phyloP scores from a whole-genome alignment of 805 yeast genomes.

The Saccharomycopsis sp. region DNA sequence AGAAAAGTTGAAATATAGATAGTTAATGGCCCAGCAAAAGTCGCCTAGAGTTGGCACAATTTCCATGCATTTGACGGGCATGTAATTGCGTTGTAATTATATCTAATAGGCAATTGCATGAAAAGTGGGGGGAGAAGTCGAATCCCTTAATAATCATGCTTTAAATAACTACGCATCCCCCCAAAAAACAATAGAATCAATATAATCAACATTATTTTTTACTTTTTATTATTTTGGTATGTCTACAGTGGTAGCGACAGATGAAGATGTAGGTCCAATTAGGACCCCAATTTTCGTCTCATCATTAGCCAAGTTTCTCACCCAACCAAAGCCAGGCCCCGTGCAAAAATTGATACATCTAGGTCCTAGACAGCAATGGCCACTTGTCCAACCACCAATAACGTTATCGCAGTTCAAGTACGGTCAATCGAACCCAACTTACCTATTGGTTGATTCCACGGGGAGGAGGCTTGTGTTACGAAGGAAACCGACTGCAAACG shows the following conservation, averaged over 20 bases:
- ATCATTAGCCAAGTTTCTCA: conserved; percentile 26
- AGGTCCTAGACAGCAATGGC: conserved; percentile 23
- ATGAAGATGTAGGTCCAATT: conserved; percentile 27
- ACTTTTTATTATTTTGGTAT: too few relatives aligned
- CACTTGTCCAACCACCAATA: conserved; percentile 28
- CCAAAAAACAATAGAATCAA: not conserved
- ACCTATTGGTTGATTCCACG: conserved; percentile 37
- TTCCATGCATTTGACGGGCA: too few relatives aligned
- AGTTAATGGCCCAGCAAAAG: too few relatives aligned
- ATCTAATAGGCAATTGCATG: not conserved
- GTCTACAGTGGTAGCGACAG: conserved; percentile 27
- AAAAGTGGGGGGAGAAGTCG: not conserved
- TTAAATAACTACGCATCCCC: not conserved
- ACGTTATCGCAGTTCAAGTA: conserved; percentile 45
- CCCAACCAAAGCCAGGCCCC: not conserved
- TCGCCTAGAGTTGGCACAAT: too few relatives aligned
- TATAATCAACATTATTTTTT: too few relatives aligned
- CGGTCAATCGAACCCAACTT: conserved; percentile 63
- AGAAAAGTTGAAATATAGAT: too few relatives aligned
- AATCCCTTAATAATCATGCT: not conserved
- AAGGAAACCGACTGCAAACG: conserved; percentile 48
- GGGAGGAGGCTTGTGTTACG: conserved; percentile 42
- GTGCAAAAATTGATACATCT: conserved; percentile 6
- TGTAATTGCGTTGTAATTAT: too few relatives aligned
- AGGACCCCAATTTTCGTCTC: conserved; percentile 28